A percentile compares a stretch with the other conserved stretches of the same genome.
phyloP scores from a whole-genome alignment of 345 rosid genomes.

The Adansonia digitata region DNA sequence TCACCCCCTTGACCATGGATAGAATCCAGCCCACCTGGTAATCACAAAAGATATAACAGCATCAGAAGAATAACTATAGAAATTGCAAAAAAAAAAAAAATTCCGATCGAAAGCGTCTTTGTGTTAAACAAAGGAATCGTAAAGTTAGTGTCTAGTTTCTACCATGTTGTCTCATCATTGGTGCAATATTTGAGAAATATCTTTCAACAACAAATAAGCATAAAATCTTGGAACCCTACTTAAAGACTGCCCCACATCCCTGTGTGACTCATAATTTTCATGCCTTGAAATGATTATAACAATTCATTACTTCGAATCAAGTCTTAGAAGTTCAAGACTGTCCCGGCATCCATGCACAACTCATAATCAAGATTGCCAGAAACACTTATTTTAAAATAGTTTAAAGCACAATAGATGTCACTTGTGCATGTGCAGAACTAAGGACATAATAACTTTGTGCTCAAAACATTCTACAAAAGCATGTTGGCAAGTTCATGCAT shows the following conservation, averaged over 20 bases:
- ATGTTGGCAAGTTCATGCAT: background rate
- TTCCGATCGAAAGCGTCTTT: background rate
- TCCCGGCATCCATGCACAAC: background rate
- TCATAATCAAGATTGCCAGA: background rate
- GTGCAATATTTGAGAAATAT: background rate
- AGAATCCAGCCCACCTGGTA: constrained; percentile 53
- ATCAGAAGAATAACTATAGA: constrained; percentile 9
- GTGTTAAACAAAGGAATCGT: constrained; percentile 6
- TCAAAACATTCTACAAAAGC: constrained; percentile 1
- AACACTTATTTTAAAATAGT: too few relatives aligned
- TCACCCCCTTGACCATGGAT: constrained; percentile 33
- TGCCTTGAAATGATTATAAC: background rate
- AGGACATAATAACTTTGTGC: background rate
- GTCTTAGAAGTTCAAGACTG: background rate
- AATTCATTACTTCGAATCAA: background rate
- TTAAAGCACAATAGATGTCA: background rate
- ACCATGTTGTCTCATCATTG: background rate
- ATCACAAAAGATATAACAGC: constrained; percentile 6
- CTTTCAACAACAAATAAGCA: background rate
- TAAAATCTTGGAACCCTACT: background rate
- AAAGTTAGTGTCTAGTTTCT: background rate
- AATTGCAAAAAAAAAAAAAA: background rate
- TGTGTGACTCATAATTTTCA: background rate
- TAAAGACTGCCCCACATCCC: background rate
- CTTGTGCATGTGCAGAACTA: background rate